Conservation (phyloP, 2,329 filamentous ascomycete species). For the Penicillium sp. region DNA sequence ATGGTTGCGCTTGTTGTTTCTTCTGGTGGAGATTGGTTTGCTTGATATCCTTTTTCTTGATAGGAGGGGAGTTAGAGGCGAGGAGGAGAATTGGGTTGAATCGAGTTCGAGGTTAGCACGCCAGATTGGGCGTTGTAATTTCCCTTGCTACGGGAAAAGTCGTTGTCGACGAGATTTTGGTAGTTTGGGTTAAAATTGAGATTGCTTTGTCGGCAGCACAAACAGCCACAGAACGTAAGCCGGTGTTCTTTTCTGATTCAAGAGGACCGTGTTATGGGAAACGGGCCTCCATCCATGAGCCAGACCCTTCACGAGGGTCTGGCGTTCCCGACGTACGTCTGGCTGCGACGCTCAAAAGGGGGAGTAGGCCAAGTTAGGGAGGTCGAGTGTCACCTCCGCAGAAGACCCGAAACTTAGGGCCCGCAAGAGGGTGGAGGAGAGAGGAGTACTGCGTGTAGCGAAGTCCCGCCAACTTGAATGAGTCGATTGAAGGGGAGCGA, state of each 20-base stretch:
- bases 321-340: constrained; percentile 40
- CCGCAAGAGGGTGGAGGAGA: constrained; percentile 84
- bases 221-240: constrained; percentile 28
- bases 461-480: constrained; percentile 94
- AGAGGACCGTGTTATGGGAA: constrained; percentile 30
- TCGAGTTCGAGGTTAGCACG: constrained; percentile 10
- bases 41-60: neutral
- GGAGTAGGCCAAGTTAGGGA: constrained; percentile 73
- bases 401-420: constrained; percentile 91
- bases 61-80: neutral
- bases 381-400: constrained; percentile 96
- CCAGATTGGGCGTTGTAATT: constrained; percentile 19
- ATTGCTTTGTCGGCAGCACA: constrained; percentile 23
- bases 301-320: constrained; percentile 48
- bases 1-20: constrained; percentile 29
- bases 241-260: constrained; percentile 15
- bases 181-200: neutral
- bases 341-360: constrained; percentile 31
- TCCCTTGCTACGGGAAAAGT: constrained; percentile 3
- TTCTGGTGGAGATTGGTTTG: neutral
- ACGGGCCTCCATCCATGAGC: constrained; percentile 41
- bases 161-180: neutral
- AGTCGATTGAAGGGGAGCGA: constrained; percentile 46
- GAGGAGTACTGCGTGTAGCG: constrained; percentile 65
- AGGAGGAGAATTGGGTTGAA: constrained; percentile 1